phyloP scores from a whole-genome alignment of 108 stramenopile species.

The Nitzschia sp. region DNA sequence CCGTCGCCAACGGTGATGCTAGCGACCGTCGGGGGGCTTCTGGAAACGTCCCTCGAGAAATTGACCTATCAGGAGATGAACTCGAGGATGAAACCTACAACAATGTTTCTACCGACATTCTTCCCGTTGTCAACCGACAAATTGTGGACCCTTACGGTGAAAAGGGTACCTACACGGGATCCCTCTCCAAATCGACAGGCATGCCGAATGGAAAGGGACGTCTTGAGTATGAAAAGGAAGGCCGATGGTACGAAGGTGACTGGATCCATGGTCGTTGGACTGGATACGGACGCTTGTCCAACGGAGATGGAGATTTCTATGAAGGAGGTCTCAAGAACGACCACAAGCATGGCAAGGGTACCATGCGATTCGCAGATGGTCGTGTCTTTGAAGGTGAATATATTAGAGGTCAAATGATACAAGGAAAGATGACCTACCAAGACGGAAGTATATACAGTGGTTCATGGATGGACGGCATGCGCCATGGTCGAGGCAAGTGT shows the following conservation, averaged over 20 bases:
- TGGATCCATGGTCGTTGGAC: constrained; percentile 64
- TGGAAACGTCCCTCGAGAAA: constrained; percentile 29
- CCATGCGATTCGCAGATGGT: constrained; percentile 55
- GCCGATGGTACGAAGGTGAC: constrained; percentile 59
- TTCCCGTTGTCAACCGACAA: constrained; percentile 36
- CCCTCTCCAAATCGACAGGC: constrained; percentile 43
- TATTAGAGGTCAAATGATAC: constrained; percentile 52
- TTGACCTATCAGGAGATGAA: constrained; percentile 45
- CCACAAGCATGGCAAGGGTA: constrained; percentile 53
- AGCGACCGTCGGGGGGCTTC: constrained; percentile 1
- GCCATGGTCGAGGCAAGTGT: constrained; percentile 48
- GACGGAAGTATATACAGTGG: constrained; percentile 46
- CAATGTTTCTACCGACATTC: constrained; percentile 39
- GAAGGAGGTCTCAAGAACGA: constrained; percentile 59
- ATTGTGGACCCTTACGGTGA: constrained; percentile 59
- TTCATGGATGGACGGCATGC: constrained; percentile 53
- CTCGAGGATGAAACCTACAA: constrained; percentile 40
- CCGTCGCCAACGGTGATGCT: neutral
- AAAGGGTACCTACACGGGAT: constrained; percentile 53
- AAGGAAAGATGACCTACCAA: constrained; percentile 58
- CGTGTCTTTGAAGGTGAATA: constrained; percentile 54
- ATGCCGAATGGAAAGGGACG: constrained; percentile 60
- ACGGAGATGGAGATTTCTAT: constrained; percentile 58
- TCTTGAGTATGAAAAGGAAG: constrained; percentile 54
- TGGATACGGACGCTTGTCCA: constrained; percentile 44